Percentiles rank a stretch among this genome's conserved stretches.
Conservation (phyloP, 164 flowering plant genomes). For the Pachysandra terminalis region DNA sequence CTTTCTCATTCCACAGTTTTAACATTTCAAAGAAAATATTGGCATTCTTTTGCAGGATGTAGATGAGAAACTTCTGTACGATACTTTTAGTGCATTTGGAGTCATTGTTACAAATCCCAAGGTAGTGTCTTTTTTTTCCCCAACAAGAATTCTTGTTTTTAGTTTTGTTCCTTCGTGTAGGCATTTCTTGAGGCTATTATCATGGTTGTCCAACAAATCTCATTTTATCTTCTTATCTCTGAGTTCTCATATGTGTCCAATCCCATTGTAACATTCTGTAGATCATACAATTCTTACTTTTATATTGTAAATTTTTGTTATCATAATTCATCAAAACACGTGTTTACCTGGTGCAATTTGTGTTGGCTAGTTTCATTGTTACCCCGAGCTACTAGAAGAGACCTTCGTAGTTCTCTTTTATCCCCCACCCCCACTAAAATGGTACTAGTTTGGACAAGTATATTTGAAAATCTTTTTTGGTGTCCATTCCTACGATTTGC, state of each 20-base stretch:
- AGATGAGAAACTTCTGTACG: conserved; percentile 93
- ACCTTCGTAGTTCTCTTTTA: too few relatives aligned
- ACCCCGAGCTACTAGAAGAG: too few relatives aligned
- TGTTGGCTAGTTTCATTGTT: too few relatives aligned
- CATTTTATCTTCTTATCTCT: neutral
- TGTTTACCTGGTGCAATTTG: too few relatives aligned
- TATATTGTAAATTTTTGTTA: too few relatives aligned
- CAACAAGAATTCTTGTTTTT: neutral
- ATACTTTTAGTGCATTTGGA: conserved; percentile 92
- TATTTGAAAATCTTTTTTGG: too few relatives aligned
- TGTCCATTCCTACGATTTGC: too few relatives aligned
- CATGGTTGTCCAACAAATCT: neutral
- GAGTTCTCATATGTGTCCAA: too few relatives aligned
- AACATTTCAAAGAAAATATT: neutral
- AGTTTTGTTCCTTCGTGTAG: neutral
- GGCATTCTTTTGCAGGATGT: conserved; percentile 67
- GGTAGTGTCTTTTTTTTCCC: conserved; percentile 42
- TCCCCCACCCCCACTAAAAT: too few relatives aligned
- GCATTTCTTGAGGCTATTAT: neutral
- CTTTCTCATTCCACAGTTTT: neutral
- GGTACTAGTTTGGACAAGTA: too few relatives aligned
- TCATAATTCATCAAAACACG: too few relatives aligned
- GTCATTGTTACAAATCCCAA: conserved; percentile 95
- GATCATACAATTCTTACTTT: too few relatives aligned
- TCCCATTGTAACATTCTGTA: neutral